Conservation (phyloP, 495 filamentous ascomycete species). For the Emericellopsis terricola region DNA sequence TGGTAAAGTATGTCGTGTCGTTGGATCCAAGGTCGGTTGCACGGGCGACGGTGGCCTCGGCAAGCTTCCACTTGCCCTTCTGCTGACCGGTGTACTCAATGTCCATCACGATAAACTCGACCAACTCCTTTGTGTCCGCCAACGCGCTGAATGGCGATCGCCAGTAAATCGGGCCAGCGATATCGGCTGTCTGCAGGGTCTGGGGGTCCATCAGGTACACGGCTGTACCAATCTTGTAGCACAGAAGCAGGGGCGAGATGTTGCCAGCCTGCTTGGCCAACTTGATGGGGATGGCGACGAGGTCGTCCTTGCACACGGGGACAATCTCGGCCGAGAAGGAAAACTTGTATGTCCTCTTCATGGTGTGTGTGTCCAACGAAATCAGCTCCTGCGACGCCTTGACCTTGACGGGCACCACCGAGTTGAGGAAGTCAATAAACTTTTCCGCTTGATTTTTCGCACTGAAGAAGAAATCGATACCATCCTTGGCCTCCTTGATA, state of each 20-base stretch:
- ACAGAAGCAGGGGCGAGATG: conserved; percentile 64
- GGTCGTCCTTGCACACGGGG: conserved; percentile 90
- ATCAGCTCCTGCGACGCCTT: conserved; percentile 89
- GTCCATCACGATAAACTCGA: conserved; percentile 89
- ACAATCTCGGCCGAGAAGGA: conserved; percentile 71
- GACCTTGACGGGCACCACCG: conserved; percentile 55
- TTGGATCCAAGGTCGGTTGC: conserved; percentile 82
- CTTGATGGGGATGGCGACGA: conserved; percentile 81
- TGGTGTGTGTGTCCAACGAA: conserved; percentile 81
- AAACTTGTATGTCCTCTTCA: conserved; percentile 82
- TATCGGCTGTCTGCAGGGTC: conserved; percentile 77
- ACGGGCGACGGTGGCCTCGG: conserved; percentile 73
- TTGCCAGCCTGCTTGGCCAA: conserved; percentile 73
- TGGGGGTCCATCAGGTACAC: conserved; percentile 80
- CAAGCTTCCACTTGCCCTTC: conserved; percentile 67
- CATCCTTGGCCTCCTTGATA: conserved; percentile 87
- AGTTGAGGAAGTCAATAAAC: conserved; percentile 77
- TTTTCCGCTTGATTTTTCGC: conserved; percentile 82
- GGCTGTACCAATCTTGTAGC: conserved; percentile 74
- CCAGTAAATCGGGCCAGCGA: conserved; percentile 72
- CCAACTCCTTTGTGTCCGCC: conserved; percentile 68
- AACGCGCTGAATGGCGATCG: conserved; percentile 65
- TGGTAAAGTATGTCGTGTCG: conserved; percentile 65
- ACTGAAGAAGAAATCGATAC: conserved; percentile 87
- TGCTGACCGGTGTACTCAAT: conserved; percentile 61